These are phyloP conservation scores for Russula olivacea DNA, from an alignment of 768 basidiomycete genomes.

Conservation along the genomic window DNA sequence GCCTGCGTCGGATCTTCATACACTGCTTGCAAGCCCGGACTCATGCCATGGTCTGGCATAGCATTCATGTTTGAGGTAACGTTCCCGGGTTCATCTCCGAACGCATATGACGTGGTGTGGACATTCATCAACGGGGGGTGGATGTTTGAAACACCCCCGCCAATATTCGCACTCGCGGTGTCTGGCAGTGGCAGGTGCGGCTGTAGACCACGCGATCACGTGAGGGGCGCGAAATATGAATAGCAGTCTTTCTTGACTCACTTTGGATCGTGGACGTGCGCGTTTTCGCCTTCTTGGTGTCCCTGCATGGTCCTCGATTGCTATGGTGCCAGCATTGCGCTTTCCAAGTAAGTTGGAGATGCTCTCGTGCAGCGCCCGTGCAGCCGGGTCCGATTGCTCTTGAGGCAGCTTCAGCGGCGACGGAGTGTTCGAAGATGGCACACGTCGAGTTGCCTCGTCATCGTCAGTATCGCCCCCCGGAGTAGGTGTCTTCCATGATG, in stretches of 20 bases:
- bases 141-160: neutral
- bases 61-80: neutral
- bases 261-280: constrained; percentile 37
- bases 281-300: constrained; percentile 33
- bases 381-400: constrained; percentile 39
- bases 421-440: constrained; percentile 19
- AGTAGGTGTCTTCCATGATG: constrained; percentile 15
- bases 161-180: constrained; percentile 23
- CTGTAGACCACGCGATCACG: constrained; percentile 26
- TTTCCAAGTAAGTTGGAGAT: constrained; percentile 68
- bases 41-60: constrained; percentile 8
- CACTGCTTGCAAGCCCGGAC: constrained; percentile 20
- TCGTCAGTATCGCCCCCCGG: constrained; percentile 28
- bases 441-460: constrained; percentile 23
- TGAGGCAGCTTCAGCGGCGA: constrained; percentile 32
- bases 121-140: neutral
- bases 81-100: constrained; percentile 19
- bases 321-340: constrained; percentile 38
- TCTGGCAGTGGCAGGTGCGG: constrained; percentile 37
- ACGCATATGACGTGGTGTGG: constrained; percentile 16
- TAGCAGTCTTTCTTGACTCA: constrained; percentile 22
- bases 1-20: constrained; percentile 25
- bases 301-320: constrained; percentile 22
- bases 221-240: neutral
- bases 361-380: constrained; percentile 62